Percentiles rank a stretch among this genome's conserved stretches.
phyloP scores from a whole-genome alignment of 495 filamentous ascomycete genomes.

The Aspergillus carlsbadensis region DNA sequence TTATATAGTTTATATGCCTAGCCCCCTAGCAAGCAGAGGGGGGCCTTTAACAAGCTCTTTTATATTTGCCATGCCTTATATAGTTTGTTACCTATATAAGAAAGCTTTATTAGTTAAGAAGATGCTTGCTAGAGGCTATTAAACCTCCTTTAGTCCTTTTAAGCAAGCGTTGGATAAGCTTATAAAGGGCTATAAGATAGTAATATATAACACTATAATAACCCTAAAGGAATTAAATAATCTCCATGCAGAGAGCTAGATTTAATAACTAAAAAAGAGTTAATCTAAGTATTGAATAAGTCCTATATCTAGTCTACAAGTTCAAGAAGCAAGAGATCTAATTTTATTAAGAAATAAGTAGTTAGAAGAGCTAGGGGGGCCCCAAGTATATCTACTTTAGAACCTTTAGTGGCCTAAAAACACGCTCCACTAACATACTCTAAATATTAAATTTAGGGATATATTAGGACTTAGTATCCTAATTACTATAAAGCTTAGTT shows the following conservation, averaged over 20 bases:
- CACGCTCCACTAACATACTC: neutral
- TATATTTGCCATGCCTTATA: neutral
- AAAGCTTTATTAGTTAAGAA: neutral
- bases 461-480: too few species aligned
- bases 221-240: too few species aligned
- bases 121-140: neutral
- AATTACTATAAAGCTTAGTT: too few species aligned
- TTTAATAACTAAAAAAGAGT: too few species aligned
- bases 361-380: neutral
- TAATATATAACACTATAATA: too few species aligned
- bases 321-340: neutral
- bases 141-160: neutral
- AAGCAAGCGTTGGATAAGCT: too few species aligned
- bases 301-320: neutral
- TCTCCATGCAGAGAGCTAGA: too few species aligned
- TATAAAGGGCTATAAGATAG: too few species aligned
- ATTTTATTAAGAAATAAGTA: neutral
- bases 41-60: neutral
- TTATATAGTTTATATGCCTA: neutral
- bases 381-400: neutral
- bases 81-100: neutral
- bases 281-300: neutral
- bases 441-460: too few species aligned
- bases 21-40: neutral
- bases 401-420: neutral